phyloP scores from a whole-genome alignment of 768 basidiomycete genomes.

The Serendipita indica region DNA sequence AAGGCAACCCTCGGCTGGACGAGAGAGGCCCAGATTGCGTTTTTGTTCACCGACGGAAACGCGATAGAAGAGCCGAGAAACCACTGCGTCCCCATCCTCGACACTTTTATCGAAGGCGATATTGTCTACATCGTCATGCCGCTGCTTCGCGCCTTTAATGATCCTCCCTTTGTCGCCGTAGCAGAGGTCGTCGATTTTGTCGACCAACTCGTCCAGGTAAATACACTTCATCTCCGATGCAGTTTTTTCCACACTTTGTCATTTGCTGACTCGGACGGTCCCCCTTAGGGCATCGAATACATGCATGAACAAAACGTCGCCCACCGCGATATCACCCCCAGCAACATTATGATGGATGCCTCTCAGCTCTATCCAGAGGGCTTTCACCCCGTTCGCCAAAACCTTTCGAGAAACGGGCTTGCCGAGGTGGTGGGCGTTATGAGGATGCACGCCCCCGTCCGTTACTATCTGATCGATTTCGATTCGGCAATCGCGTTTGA shows the following conservation, averaged over 20 bases:
- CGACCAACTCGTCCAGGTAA: constrained; percentile 23
- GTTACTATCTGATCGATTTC: constrained; percentile 29
- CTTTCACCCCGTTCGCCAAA: constrained; percentile 10
- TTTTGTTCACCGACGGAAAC: constrained; percentile 7
- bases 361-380: constrained; percentile 10
- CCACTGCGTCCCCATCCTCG: constrained; percentile 23
- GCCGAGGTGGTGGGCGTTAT: constrained; percentile 6
- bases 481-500: constrained; percentile 18
- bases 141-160: constrained; percentile 24
- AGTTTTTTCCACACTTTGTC: neutral
- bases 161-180: constrained; percentile 23
- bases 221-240: neutral
- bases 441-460: constrained; percentile 19
- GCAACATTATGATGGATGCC: constrained; percentile 13
- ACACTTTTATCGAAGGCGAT: constrained; percentile 14
- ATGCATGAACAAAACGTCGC: constrained; percentile 25
- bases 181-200: constrained; percentile 23
- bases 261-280: neutral
- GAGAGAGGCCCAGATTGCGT: constrained; percentile 2
- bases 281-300: constrained; percentile 22
- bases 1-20: constrained; percentile 5
- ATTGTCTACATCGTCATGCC: constrained; percentile 23
- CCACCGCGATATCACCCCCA: constrained; percentile 19
- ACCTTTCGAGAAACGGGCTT: neutral
- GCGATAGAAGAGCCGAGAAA: constrained; percentile 18